phyloP scores from a whole-genome alignment of 1,284 basidiomycete genomes.

The Mycena sp. region DNA sequence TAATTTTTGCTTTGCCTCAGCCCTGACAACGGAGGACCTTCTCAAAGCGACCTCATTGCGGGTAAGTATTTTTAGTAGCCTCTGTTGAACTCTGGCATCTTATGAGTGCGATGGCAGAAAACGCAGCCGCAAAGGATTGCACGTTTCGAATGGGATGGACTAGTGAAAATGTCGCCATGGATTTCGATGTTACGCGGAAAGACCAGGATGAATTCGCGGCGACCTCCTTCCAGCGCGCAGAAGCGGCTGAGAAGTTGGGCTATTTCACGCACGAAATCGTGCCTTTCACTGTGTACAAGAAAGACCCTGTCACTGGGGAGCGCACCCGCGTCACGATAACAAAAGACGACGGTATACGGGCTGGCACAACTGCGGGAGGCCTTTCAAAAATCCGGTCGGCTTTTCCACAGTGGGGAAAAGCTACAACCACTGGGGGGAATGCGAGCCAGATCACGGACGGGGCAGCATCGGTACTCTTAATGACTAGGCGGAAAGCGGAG shows the following conservation, averaged over 20 bases:
- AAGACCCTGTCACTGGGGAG: constrained; percentile 62
- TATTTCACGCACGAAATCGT: constrained; percentile 84
- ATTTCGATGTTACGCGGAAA: constrained; percentile 85
- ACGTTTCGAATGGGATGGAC: constrained; percentile 89
- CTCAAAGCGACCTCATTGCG: constrained; percentile 67
- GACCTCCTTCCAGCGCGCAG: constrained; percentile 80
- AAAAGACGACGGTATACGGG: constrained; percentile 86
- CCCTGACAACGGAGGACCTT: constrained; percentile 71
- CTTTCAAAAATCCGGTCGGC: constrained; percentile 79
- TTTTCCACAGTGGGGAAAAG: constrained; percentile 89
- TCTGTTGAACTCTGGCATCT: too few species aligned
- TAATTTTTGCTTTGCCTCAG: constrained; percentile 44
- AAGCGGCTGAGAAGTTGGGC: constrained; percentile 71
- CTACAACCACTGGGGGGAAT: constrained; percentile 89
- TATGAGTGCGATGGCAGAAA: too few species aligned
- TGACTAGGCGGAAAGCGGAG: constrained; percentile 88
- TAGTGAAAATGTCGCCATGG: constrained; percentile 79
- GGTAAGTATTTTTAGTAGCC: too few species aligned
- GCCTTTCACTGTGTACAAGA: constrained; percentile 74
- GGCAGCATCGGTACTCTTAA: constrained; percentile 85
- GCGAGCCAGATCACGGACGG: constrained; percentile 86
- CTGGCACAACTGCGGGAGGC: constrained; percentile 77
- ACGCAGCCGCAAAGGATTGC: constrained; percentile 66
- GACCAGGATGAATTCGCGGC: constrained; percentile 90
- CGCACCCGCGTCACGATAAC: constrained; percentile 67